Evolutionary conservation across 192 early-diverging fungal genomes (phyloP), one percentile per base, ranked within the genome.

Genomic region (Entomortierella chlamydospora): DNA sequence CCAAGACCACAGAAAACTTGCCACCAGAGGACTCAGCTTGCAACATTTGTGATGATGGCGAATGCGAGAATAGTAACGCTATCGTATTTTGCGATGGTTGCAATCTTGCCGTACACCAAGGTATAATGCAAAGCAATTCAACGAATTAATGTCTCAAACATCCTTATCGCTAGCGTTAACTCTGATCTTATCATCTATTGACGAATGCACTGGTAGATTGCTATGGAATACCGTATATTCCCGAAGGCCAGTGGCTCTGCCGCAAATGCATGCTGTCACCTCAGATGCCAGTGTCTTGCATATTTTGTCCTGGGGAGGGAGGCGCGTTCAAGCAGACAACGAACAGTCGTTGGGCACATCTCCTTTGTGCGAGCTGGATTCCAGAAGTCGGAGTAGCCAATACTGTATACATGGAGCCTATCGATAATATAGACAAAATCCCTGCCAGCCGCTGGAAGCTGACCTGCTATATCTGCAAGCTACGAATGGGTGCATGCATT

Each of bases 81-180:
- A 99, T 99, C 57, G 98, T 99, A 8, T 99, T 98, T 71, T 99
- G 98, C 85, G 98, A 99, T 83, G 98, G 98, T 0, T 99, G 98
- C 81, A 97, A 99, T 78, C 80, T 99, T 56, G 97, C 97, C 2
- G 98, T 99, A 11, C 98, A 99, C 86, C 98, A 99, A 87, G 92
- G 92, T 93, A 86, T 4, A 20, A 20, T 18, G 34, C 31, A 2
- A n/a, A n/a, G n/a, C n/a, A 18, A 50, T 50, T 50, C 47, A 23
- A 4, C 4, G 15, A 4, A 23, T 22, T 23, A 17, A 50, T 10
- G 7, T 9, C 25, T 54, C 11, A 11, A 8, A 54, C 3, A 26
- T 26, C 3, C 17, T 13, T 22, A 26, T n/a, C n/a, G 18, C 30
- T 41, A 39, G 26, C 26, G 43, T 3, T 13, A 10, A 13, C 2